Evolutionary conservation across 1,284 basidiomycete genomes (phyloP).

Genomic region (Apiotrichum sp.): DNA sequence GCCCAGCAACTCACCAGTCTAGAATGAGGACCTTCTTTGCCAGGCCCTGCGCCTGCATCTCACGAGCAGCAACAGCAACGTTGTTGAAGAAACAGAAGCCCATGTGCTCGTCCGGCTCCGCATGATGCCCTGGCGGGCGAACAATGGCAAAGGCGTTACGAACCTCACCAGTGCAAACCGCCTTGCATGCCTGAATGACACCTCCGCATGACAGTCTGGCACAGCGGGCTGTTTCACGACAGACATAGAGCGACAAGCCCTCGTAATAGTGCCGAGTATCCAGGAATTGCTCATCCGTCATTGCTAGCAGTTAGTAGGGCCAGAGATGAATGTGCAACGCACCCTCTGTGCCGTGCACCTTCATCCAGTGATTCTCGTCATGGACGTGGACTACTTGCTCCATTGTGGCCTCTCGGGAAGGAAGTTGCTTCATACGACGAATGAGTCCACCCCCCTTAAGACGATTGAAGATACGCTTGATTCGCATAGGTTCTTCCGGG

Average conservation of each 20-base stretch:
- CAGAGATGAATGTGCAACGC: constrained; percentile 7
- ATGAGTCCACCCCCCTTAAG: constrained; percentile 61
- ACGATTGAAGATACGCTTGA: constrained; percentile 67
- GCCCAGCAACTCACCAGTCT: constrained; percentile 67
- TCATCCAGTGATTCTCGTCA: constrained; percentile 82
- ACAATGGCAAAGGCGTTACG: constrained; percentile 92
- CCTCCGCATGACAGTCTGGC: constrained; percentile 89
- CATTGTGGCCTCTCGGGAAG: constrained; percentile 64
- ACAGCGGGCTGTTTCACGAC: constrained; percentile 72
- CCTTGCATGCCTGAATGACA: constrained; percentile 81
- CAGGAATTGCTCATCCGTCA: constrained; percentile 64
- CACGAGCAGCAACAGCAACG: constrained; percentile 83
- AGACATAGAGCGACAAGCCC: constrained; percentile 84
- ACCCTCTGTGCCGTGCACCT: constrained; percentile 60
- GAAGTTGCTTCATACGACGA: constrained; percentile 68
- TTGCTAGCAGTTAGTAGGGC: constrained; percentile 50
- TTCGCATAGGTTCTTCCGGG: constrained; percentile 83
- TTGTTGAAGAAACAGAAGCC: constrained; percentile 99
- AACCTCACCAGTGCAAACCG: constrained; percentile 74
- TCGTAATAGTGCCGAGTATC: constrained; percentile 76
- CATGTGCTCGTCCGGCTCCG: constrained; percentile 95
- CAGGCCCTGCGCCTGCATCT: constrained; percentile 62
- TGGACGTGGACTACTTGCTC: constrained; percentile 86
- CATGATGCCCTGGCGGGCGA: constrained; percentile 95
- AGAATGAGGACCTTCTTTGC: constrained; percentile 81